Evolutionary conservation across 768 basidiomycete genomes (phyloP).

Genomic region (Tylopilus felleus): DNA sequence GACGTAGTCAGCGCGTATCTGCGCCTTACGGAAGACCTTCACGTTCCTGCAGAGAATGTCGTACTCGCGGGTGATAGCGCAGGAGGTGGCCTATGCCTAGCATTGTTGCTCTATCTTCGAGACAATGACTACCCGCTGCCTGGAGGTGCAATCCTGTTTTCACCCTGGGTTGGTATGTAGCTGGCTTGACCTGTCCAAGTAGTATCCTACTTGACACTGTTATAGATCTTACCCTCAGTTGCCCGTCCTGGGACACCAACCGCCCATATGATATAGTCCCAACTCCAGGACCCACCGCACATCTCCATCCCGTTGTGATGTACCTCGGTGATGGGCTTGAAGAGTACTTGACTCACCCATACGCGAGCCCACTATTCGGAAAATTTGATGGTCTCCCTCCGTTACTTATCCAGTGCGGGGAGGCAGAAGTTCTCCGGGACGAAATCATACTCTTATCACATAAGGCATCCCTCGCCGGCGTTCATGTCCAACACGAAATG

Average conservation of each 20-base stretch:
- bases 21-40: slow-evolving; percentile 80
- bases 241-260: slow-evolving; percentile 97
- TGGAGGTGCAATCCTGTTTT: slow-evolving; percentile 83
- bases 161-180: slow-evolving; percentile 89
- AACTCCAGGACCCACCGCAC: slow-evolving; percentile 66
- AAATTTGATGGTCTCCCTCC: slow-evolving; percentile 85
- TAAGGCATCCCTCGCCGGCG: slow-evolving; percentile 86
- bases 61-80: slow-evolving; percentile 90
- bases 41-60: slow-evolving; percentile 89
- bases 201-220: slow-evolving; percentile 6
- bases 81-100: slow-evolving; percentile 84
- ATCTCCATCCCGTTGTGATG: slow-evolving; percentile 90
- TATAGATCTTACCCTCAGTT: slow-evolving; percentile 91
- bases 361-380: slow-evolving; percentile 93
- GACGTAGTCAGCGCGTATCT: slow-evolving; percentile 88
- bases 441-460: slow-evolving; percentile 90
- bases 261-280: slow-evolving; percentile 82
- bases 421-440: slow-evolving; percentile 93
- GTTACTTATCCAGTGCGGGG: slow-evolving; percentile 86
- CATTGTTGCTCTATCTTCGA: slow-evolving; percentile 89
- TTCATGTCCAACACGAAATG: slow-evolving; percentile 81
- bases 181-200: neutral
- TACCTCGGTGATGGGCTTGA: slow-evolving; percentile 83
- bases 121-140: slow-evolving; percentile 86
- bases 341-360: slow-evolving; percentile 90